phyloP scores from a whole-genome alignment of 352 stramenopile genomes.

The Globisporangium perplexum region DNA sequence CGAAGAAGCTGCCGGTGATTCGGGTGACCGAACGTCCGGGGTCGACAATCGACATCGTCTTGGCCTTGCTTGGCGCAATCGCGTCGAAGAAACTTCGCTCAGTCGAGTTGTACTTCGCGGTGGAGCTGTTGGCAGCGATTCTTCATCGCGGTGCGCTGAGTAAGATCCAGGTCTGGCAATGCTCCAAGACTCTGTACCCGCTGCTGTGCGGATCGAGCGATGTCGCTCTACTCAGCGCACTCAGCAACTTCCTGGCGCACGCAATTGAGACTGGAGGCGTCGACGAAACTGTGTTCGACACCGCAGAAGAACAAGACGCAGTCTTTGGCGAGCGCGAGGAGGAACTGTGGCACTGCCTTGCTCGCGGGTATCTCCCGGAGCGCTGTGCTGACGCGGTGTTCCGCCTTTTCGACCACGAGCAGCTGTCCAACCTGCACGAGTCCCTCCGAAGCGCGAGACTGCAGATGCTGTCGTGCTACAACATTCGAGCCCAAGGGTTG shows the following conservation, averaged over 20 bases:
- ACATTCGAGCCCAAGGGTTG: constrained; percentile 57
- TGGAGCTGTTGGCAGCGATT: constrained; percentile 58
- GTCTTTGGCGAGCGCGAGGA: constrained; percentile 17
- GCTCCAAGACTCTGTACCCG: constrained; percentile 35
- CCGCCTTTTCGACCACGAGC: constrained; percentile 37
- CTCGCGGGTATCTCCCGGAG: constrained; percentile 32
- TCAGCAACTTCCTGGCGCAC: constrained; percentile 63
- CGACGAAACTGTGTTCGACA: constrained; percentile 24
- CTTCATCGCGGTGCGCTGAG: constrained; percentile 46
- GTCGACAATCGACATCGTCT: constrained; percentile 35
- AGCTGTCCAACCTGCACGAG: constrained; percentile 7
- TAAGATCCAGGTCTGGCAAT: constrained; percentile 48
- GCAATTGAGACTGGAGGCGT: constrained; percentile 52
- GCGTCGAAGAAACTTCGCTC: constrained; percentile 22
- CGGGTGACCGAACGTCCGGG: constrained; percentile 17
- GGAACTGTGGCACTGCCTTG: constrained; percentile 45
- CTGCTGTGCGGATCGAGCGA: constrained; percentile 31
- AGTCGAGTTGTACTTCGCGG: constrained; percentile 58
- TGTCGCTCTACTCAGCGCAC: constrained; percentile 36
- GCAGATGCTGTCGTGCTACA: constrained; percentile 60
- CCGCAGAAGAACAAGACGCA: constrained; percentile 6
- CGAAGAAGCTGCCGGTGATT: constrained; percentile 36
- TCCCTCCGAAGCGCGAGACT: constrained; percentile 19
- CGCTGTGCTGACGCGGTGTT: constrained; percentile 30
- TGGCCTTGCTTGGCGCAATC: constrained; percentile 29